Evolutionary conservation across 2,329 filamentous ascomycete genomes (phyloP).

Genomic region (Leptographium wingfieldii): DNA sequence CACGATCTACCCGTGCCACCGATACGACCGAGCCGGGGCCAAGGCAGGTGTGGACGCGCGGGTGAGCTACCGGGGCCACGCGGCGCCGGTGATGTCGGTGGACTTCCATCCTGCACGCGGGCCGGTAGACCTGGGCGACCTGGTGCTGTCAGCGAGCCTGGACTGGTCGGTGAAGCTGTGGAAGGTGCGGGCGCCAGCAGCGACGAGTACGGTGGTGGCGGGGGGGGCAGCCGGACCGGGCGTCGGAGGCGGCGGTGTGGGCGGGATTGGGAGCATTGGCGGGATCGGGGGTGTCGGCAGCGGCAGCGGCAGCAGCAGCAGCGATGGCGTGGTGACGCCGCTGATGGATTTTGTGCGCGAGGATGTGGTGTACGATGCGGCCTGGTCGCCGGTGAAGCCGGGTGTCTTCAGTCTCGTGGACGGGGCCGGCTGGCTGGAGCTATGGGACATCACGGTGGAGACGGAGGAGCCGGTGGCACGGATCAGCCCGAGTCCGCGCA

Average conservation of each 20-base stretch:
- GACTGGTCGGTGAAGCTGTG: conserved; percentile 98
- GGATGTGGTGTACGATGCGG: conserved; percentile 91
- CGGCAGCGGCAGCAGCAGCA: conserved; percentile 11
- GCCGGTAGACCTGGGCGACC: conserved; percentile 84
- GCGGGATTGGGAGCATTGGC: not conserved
- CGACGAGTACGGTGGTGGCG: conserved; percentile 43
- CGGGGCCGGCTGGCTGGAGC: conserved; percentile 78
- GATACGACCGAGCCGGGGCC: conserved; percentile 92
- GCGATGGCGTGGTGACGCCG: conserved; percentile 49
- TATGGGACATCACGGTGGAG: conserved; percentile 91
- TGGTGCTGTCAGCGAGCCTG: conserved; percentile 81
- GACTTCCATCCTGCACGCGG: conserved; percentile 90
- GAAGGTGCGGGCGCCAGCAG: conserved; percentile 77
- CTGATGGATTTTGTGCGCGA: conserved; percentile 86
- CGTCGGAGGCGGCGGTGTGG: not conserved
- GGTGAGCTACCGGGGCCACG: conserved; percentile 79
- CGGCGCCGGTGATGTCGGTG: conserved; percentile 88
- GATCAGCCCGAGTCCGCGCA: conserved; percentile 56
- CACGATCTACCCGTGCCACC: conserved; percentile 87
- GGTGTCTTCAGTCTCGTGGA: conserved; percentile 93
- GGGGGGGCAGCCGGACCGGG: not conserved
- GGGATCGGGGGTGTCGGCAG: conserved; percentile 11
- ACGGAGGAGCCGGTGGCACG: conserved; percentile 83
- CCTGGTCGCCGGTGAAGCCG: conserved; percentile 88
- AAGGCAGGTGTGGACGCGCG: conserved; percentile 90